Percentiles rank a stretch among this genome's conserved stretches.
These are phyloP conservation scores for Biscutella auriculata DNA, from an alignment of 441 rosid genomes.

Conservation along the genomic window DNA sequence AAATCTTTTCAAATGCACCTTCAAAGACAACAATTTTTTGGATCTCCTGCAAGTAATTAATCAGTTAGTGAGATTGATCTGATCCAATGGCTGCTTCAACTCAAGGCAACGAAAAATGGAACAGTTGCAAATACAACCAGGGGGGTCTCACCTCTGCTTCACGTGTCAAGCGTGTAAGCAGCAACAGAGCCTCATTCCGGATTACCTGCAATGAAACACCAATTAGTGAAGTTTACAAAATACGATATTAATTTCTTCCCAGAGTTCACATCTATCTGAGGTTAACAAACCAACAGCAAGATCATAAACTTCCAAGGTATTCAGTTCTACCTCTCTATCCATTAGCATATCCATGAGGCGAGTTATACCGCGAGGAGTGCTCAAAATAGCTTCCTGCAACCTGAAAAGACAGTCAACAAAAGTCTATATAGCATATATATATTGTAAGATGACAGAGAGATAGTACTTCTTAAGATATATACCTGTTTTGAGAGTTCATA, in stretches of 20 bases:
- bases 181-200: conserved; percentile 86
- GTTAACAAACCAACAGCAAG: neutral
- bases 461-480: conserved; percentile 9
- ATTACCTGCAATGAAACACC: conserved; percentile 53
- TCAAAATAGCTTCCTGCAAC: conserved; percentile 97
- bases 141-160: conserved; percentile 70
- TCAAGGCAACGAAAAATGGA: conserved; percentile 1
- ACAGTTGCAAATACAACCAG: conserved; percentile 4
- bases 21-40: conserved; percentile 97
- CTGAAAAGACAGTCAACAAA: conserved; percentile 51
- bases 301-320: neutral
- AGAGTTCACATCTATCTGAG: neutral
- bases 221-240: neutral
- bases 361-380: conserved; percentile 95
- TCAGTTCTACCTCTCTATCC: conserved; percentile 80
- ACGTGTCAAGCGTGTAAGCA: conserved; percentile 92
- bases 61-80: conserved; percentile 1
- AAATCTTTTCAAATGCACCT: conserved; percentile 91
- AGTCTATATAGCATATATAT: conserved; percentile 25
- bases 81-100: neutral
- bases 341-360: conserved; percentile 97
- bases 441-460: neutral
- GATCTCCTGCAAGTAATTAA: conserved; percentile 54
- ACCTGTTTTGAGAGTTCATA: conserved; percentile 82
- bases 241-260: neutral